Percentiles rank a stretch among this genome's conserved stretches.
These are phyloP conservation scores for Ensete ventricosum DNA, from an alignment of 176 grass and related monocot genomes.

Conservation along the genomic window DNA sequence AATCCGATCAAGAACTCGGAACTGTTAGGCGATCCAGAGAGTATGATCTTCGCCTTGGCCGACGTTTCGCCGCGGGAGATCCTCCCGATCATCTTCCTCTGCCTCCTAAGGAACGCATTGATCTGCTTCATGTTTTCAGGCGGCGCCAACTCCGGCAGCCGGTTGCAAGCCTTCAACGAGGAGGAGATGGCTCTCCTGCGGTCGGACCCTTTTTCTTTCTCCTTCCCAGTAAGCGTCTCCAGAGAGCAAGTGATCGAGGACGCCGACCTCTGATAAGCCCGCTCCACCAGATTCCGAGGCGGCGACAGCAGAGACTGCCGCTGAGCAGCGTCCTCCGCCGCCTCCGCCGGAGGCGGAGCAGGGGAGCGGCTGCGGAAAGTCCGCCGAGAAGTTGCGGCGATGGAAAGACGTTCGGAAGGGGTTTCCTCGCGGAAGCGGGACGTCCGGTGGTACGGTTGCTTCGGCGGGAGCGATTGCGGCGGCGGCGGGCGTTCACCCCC, in stretches of 20 bases:
- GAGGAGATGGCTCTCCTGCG: slow-evolving; percentile 2
- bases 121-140: slow-evolving; percentile 29
- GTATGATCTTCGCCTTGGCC: slow-evolving; percentile 39
- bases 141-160: neutral
- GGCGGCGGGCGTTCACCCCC: neutral
- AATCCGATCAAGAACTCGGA: neutral
- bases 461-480: slow-evolving; percentile 27
- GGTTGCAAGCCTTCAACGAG: neutral
- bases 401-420: slow-evolving; percentile 8
- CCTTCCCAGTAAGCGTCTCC: slow-evolving; percentile 4
- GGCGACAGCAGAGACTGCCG: slow-evolving; percentile 12
- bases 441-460: slow-evolving; percentile 39
- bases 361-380: slow-evolving; percentile 9
- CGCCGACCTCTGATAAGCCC: slow-evolving; percentile 9
- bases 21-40: slow-evolving; percentile 55
- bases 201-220: neutral
- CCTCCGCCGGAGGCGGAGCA: neutral
- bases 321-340: neutral
- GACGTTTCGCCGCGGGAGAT: slow-evolving; percentile 20
- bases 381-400: neutral
- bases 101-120: slow-evolving; percentile 49
- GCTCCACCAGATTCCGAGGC: slow-evolving; percentile 21
- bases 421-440: slow-evolving; percentile 46
- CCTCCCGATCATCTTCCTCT: slow-evolving; percentile 32
- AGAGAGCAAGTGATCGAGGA: slow-evolving; percentile 12